phyloP scores from a whole-genome alignment of 2,329 filamentous ascomycete species.

The Knufia petricola region DNA sequence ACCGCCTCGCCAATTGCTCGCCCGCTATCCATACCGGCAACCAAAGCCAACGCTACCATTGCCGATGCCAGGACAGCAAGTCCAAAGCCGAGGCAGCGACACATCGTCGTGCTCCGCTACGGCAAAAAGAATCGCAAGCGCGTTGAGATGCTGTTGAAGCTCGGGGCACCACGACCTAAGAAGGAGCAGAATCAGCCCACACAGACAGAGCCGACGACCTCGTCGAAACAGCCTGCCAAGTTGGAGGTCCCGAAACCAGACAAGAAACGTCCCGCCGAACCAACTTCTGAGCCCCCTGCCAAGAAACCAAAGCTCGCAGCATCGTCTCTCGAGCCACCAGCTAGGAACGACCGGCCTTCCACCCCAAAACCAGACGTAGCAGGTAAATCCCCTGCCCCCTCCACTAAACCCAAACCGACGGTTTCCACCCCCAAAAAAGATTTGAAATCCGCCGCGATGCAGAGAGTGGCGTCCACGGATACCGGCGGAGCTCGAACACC shows the following conservation, averaged over 20 bases:
- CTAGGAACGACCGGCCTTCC: slow-evolving; percentile 23
- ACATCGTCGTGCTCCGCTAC: slow-evolving; percentile 44
- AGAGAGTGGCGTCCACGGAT: slow-evolving; percentile 31
- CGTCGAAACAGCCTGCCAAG: slow-evolving; percentile 8
- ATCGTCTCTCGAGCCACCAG: slow-evolving; percentile 10
- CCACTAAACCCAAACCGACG: slow-evolving; percentile 20
- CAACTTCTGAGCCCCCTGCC: background rate
- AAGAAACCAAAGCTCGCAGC: slow-evolving; percentile 1
- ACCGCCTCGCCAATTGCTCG: slow-evolving; percentile 11
- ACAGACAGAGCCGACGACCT: slow-evolving; percentile 4
- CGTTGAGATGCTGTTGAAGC: slow-evolving; percentile 39
- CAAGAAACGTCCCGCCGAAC: slow-evolving; percentile 10
- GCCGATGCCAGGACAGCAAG: slow-evolving; percentile 16
- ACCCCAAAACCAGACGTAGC: slow-evolving; percentile 28
- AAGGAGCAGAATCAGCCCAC: slow-evolving; percentile 13
- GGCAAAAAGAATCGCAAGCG: slow-evolving; percentile 40
- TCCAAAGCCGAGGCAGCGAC: slow-evolving; percentile 23
- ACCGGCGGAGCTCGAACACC: slow-evolving; percentile 32
- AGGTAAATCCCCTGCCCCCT: slow-evolving; percentile 27
- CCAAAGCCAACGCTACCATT: slow-evolving; percentile 10
- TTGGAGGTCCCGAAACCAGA: slow-evolving; percentile 16
- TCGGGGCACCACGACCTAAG: slow-evolving; percentile 25
- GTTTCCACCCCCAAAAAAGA: slow-evolving; percentile 37
- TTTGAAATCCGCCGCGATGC: slow-evolving; percentile 29
- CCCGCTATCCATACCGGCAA: slow-evolving; percentile 7